These are phyloP conservation scores for Penicillium sp. DNA, from an alignment of 2,329 filamentous ascomycete genomes.

Conservation along the genomic window DNA sequence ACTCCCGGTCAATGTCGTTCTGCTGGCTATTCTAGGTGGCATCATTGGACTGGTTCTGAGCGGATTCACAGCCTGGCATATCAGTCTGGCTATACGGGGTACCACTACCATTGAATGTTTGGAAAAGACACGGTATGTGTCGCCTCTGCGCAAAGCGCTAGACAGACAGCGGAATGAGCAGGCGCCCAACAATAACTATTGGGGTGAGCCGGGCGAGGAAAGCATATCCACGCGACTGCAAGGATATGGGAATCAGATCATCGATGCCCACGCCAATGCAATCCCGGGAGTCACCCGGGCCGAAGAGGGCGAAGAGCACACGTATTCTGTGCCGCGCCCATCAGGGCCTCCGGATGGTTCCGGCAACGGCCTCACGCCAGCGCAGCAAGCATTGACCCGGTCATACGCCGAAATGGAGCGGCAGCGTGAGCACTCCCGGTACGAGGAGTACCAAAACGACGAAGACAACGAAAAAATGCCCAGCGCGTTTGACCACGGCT, in stretches of 20 bases:
- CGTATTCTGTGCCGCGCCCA: conserved; percentile 36
- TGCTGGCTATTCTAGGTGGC: conserved; percentile 80
- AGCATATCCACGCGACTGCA: conserved; percentile 48
- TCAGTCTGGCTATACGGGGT: conserved; percentile 72
- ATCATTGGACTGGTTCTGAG: conserved; percentile 88
- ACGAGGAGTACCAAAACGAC: conserved; percentile 82
- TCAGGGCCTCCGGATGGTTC: conserved; percentile 11
- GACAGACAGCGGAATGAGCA: conserved; percentile 61
- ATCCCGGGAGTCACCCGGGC: conserved; percentile 75
- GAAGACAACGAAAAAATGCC: conserved; percentile 83
- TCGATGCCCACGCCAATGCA: conserved; percentile 78
- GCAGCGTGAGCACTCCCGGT: conserved; percentile 64
- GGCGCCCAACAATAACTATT: conserved; percentile 35
- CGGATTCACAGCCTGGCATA: conserved; percentile 89
- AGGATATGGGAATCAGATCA: conserved; percentile 67
- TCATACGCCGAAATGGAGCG: conserved; percentile 59
- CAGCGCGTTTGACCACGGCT: conserved; percentile 89
- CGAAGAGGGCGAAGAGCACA: conserved; percentile 71
- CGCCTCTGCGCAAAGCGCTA: conserved; percentile 69
- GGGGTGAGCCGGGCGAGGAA: conserved; percentile 25
- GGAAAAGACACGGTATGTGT: conserved; percentile 92
- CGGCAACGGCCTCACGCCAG: conserved; percentile 39
- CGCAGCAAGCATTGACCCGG: conserved; percentile 45
- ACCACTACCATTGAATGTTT: conserved; percentile 95
- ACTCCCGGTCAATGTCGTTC: conserved; percentile 85